Percentiles rank a stretch among this genome's conserved stretches.
These are phyloP conservation scores for Skeletonema tropicum DNA, from an alignment of 108 stramenopile species.

Conservation along the genomic window DNA sequence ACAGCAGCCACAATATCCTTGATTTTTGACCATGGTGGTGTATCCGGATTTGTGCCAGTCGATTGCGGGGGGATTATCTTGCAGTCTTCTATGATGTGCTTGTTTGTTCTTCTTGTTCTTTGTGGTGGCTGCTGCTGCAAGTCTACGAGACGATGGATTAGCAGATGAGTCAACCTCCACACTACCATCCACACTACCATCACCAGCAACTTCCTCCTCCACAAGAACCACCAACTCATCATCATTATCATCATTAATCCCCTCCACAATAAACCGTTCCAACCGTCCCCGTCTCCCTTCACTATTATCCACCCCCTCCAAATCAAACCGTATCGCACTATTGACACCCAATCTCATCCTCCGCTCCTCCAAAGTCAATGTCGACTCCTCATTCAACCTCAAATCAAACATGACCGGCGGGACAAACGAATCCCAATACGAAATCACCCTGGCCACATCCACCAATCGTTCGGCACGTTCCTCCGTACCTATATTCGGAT, in stretches of 20 bases:
- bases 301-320: neutral
- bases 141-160: neutral
- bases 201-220: neutral
- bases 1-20: slow-evolving; percentile 90
- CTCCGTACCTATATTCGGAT: slow-evolving; percentile 1
- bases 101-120: slow-evolving; percentile 1
- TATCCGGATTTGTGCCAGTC: slow-evolving; percentile 82
- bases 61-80: slow-evolving; percentile 43
- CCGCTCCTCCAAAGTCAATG: slow-evolving; percentile 34
- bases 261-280: slow-evolving; percentile 11
- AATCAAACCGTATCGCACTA: neutral
- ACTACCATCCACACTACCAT: neutral
- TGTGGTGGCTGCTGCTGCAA: neutral
- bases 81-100: slow-evolving; percentile 6
- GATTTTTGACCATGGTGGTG: slow-evolving; percentile 85
- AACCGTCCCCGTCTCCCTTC: slow-evolving; percentile 9
- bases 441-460: slow-evolving; percentile 18
- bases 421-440: slow-evolving; percentile 14
- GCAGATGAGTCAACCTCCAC: neutral
- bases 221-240: neutral
- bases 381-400: slow-evolving; percentile 39
- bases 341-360: slow-evolving; percentile 21
- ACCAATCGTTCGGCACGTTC: slow-evolving; percentile 29
- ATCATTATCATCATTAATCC: neutral
- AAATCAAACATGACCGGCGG: slow-evolving; percentile 25